Base-by-base conservation (phyloP, 805 yeast species). In the Komagataella kurtzmanii region DNA sequence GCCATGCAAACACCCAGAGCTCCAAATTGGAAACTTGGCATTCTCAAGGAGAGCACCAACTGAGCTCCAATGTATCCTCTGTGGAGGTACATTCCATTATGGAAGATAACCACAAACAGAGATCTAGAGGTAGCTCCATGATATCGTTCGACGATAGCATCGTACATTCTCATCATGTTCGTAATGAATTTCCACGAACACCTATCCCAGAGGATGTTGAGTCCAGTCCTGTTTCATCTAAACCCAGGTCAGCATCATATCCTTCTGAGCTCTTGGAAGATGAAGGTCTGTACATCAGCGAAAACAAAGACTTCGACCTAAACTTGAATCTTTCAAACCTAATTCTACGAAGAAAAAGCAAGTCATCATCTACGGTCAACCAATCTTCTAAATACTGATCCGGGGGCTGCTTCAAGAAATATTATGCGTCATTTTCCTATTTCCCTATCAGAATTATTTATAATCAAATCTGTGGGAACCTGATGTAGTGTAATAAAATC, bases 401-500 rank as follows among this genome's bases (percentile, higher is more conserved):
- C 14, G 40, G 40, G 40, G 10, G n/a, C 14, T 19, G 48, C 21
- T 10, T 17, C 14, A 10, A 17, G 46, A 17, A 44, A 44, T 12
- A n/a, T 8, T 19, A 17, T 17, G 12, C n/a, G 46, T n/a, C n/a
- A 17, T 44, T 19, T 44, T 7, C 46, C 18, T 44, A 44, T 14
- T 21, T 50, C 52, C 8, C 50, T 45, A 43, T 51, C 51, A 18
- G 43, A 50, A 6, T 64, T 52, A 5, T 54, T 46, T 36, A 30
- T 30, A 30, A 30, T 30, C 40, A 57, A 50, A 52, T 64, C 62
- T 46, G 49, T 47, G 7, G 51, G 50, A 10, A 19, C 50, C 36
- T 62, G 58, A 2, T 52, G 24, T 3, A 17, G 10, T 21, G 59
- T 54, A 3, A 65, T 59, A 7, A 61, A 19, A 12, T 53, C 45